A percentile compares a stretch with the other conserved stretches of the same genome.
Evolutionary conservation across 1,284 basidiomycete genomes (phyloP).

Genomic region (Inonotus obliquus): DNA sequence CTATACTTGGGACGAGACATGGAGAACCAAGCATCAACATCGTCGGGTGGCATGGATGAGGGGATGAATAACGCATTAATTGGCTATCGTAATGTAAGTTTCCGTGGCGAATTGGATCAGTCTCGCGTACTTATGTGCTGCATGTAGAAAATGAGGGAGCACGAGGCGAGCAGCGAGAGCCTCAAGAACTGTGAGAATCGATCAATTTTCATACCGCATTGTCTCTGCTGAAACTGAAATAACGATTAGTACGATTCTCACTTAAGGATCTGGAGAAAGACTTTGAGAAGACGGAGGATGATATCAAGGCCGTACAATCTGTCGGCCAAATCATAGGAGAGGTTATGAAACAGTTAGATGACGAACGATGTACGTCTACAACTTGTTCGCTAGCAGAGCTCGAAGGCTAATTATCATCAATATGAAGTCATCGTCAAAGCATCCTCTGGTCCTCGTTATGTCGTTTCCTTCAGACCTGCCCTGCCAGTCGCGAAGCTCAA

Average conservation of each 20-base stretch:
- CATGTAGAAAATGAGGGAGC: constrained; percentile 82
- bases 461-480: constrained; percentile 95
- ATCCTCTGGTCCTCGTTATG: constrained; percentile 96
- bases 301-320: constrained; percentile 98
- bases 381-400: neutral
- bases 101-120: neutral
- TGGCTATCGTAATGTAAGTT: constrained; percentile 57
- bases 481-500: constrained; percentile 93
- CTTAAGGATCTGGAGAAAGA: constrained; percentile 86
- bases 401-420: neutral
- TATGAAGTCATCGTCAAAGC: constrained; percentile 98
- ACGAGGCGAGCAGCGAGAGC: constrained; percentile 77
- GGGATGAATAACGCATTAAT: constrained; percentile 62
- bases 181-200: constrained; percentile 78
- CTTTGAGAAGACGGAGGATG: constrained; percentile 96
- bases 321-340: constrained; percentile 99
- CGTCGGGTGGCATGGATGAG: constrained; percentile 39
- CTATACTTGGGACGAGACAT: neutral
- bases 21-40: constrained; percentile 23
- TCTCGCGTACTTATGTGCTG: constrained; percentile 14
- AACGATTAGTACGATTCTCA: constrained; percentile 64
- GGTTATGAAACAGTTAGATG: constrained; percentile 97
- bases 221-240: neutral
- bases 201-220: neutral
- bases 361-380: constrained; percentile 81